A percentile compares a stretch with the other conserved stretches of the same genome.
Conservation (phyloP, 495 filamentous ascomycete species). For the Talaromyces adpressus region DNA sequence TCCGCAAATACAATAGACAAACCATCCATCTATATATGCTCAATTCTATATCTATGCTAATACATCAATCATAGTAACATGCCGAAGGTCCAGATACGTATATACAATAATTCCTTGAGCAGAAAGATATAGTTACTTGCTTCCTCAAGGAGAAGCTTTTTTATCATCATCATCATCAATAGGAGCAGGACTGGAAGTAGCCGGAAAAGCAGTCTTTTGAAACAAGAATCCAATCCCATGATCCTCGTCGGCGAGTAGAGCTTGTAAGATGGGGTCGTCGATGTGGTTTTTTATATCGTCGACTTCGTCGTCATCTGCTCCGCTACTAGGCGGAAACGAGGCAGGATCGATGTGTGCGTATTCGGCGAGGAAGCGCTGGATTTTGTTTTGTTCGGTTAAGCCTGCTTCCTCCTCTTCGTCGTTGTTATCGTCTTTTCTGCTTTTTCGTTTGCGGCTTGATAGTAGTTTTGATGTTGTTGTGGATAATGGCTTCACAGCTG, state of each 20-base stretch:
- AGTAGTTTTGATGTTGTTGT: neutral
- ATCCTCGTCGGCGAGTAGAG: conserved; percentile 53
- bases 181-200: neutral
- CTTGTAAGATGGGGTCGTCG: conserved; percentile 56
- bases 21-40: neutral
- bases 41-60: neutral
- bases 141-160: neutral
- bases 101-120: too few species aligned
- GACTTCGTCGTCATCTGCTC: conserved; percentile 15
- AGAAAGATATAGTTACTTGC: too few species aligned
- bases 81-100: neutral
- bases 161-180: neutral
- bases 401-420: conserved; percentile 6
- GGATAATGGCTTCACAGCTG: neutral
- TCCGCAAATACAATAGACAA: neutral
- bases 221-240: conserved; percentile 61
- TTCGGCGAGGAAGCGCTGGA: conserved; percentile 54
- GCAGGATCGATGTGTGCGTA: conserved; percentile 62
- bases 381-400: conserved; percentile 31
- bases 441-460: conserved; percentile 11
- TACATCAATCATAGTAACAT: neutral
- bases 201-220: conserved; percentile 42
- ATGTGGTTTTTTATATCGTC: conserved; percentile 35
- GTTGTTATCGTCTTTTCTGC: neutral
- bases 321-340: conserved; percentile 11